phyloP scores from a whole-genome alignment of 352 stramenopile species.

The Globisporangium cederbergense region DNA sequence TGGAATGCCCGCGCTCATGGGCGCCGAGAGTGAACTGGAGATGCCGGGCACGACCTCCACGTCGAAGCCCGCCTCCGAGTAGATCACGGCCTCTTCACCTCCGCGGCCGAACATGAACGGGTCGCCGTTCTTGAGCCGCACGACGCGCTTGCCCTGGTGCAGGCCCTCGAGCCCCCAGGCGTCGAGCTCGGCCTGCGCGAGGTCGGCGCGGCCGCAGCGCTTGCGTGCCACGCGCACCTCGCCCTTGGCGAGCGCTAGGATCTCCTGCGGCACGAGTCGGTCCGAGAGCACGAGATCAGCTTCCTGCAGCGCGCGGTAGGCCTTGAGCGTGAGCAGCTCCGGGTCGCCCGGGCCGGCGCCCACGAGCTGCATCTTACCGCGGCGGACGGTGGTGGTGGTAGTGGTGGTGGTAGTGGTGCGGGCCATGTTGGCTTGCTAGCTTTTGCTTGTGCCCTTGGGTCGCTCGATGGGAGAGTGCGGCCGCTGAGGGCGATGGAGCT shows the following conservation, averaged over 20 bases:
- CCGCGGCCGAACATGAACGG: constrained; percentile 96
- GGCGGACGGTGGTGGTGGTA: neutral
- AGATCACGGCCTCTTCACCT: constrained; percentile 91
- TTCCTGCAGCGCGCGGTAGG: constrained; percentile 75
- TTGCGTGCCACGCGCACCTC: constrained; percentile 93
- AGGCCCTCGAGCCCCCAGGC: constrained; percentile 90
- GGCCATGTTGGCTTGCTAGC: constrained; percentile 1
- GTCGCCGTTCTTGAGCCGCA: constrained; percentile 97
- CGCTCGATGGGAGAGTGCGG: too few species aligned
- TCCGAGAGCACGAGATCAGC: constrained; percentile 93
- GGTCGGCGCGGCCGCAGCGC: constrained; percentile 91
- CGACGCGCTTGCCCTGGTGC: constrained; percentile 86
- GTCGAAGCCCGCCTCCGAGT: constrained; percentile 73
- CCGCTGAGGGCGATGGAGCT: neutral
- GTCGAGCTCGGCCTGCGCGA: constrained; percentile 93
- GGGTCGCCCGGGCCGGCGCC: constrained; percentile 92
- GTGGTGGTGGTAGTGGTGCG: neutral
- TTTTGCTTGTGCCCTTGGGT: neutral
- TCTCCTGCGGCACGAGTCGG: constrained; percentile 88
- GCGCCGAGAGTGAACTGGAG: constrained; percentile 93
- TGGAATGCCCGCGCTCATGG: constrained; percentile 91
- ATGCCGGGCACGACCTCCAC: constrained; percentile 90
- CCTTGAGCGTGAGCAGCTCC: constrained; percentile 93
- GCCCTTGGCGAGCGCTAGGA: constrained; percentile 87
- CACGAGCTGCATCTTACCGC: constrained; percentile 73